Evolutionary conservation across 345 rosid species (phyloP).

Genomic region (Corchorus olitorius): DNA sequence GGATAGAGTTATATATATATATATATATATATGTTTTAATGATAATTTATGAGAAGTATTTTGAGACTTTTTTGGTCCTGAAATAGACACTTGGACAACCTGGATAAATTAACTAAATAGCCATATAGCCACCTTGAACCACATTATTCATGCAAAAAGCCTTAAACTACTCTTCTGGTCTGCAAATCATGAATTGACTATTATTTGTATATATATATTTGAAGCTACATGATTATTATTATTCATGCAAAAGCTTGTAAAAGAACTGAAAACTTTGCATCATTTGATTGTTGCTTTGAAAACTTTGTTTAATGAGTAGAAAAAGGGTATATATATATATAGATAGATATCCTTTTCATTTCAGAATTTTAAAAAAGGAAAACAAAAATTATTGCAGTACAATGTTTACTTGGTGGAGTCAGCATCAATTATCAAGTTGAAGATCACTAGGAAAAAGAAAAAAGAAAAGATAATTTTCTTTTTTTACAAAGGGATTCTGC

Average conservation of each 20-base stretch:
- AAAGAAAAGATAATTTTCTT: not conserved
- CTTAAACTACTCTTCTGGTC: conserved; percentile 7
- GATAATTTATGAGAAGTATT: not conserved
- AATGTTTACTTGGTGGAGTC: not conserved
- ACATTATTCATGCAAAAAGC: conserved; percentile 20
- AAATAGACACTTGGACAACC: conserved; percentile 15
- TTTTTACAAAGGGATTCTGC: not conserved
- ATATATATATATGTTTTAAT: not conserved
- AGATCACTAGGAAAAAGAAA: not conserved
- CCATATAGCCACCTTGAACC: not conserved
- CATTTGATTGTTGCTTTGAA: conserved; percentile 13
- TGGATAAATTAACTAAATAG: conserved; percentile 9
- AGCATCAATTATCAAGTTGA: conserved; percentile 3
- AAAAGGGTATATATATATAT: not conserved
- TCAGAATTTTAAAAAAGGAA: not conserved
- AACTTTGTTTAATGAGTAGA: conserved; percentile 4
- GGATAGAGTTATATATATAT: not conserved
- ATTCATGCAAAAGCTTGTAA: not conserved
- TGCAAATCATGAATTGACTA: conserved; percentile 8
- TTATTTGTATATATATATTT: not conserved
- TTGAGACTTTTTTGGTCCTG: not conserved
- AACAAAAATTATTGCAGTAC: not conserved
- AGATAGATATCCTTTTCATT: not conserved
- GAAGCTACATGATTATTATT: not conserved
- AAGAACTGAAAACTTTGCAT: not conserved